Evolutionary conservation across 2,329 filamentous ascomycete species (phyloP), one percentile per base, ranked within the genome.

Genomic region (Daldinia eschscholtzii): DNA sequence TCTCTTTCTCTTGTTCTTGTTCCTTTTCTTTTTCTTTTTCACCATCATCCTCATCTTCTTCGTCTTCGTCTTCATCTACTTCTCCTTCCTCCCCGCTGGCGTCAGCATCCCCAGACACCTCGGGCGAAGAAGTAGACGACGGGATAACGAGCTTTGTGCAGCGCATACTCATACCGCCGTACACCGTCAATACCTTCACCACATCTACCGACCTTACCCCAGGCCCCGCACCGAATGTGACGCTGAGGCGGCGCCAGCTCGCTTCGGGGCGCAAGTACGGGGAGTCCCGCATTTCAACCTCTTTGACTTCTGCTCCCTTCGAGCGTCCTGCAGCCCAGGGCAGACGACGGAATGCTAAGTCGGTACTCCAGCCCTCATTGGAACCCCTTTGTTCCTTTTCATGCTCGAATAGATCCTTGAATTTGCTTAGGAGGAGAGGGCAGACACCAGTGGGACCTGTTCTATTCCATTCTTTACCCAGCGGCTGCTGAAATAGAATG

Each of bases 181-280:
- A 63, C 15, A 52, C 23, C 4, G 39, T 48, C 5, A 46, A 1
- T 20, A 28, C 23, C 15, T 52, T 60, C 2, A 55, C 10, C 3
- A 69, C 55, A 13, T 69, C 63, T 2, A 69, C 18, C 4, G n/a
- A 48, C 18, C 9, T 58, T 12, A 69, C 53, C 4, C n/a, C 37
- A 6, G 33, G 55, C 6, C 61, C 61, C 3, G 37, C 6, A 7
- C 59, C 63, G 37, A 48, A 62, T 4, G 62, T 65, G 1, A 64
- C 42, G 26, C 63, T 57, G 6, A 69, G n/a, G 1, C 59, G 53
- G 3, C 67, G 35, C 67, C 67, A 66, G 9, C 58, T 63, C 1
- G 67, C 67, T 6, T 66, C 55, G 20, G 59, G 66, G 1, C 62
- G 48, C 1, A 69, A 35, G 30, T 55, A 53, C n/a, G 61, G 66